Evolutionary conservation across 371 early-diverging fungal genomes (phyloP).

Genomic region (Mortierella sp.): DNA sequence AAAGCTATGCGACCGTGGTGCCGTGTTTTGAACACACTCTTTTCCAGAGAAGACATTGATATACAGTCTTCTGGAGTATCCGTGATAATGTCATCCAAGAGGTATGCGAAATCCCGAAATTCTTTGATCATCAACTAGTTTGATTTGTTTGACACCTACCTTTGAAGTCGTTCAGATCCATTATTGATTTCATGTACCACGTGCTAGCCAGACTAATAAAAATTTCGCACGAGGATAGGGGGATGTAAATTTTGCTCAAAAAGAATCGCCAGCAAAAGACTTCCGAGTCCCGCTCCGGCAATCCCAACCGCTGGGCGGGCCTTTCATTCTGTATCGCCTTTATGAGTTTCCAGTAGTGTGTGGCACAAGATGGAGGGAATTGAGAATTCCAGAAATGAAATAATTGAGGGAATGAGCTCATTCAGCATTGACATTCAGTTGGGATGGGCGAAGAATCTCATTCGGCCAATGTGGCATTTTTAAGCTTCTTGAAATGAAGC

Average conservation of each 20-base stretch:
- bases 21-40: neutral
- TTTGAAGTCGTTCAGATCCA: too few relatives aligned
- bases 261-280: constrained; percentile 4
- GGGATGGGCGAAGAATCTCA: too few relatives aligned
- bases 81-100: neutral
- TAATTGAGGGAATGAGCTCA: too few relatives aligned
- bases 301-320: neutral
- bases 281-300: constrained; percentile 11
- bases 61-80: neutral
- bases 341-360: too few relatives aligned
- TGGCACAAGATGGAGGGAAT: too few relatives aligned
- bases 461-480: too few relatives aligned
- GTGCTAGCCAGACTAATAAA: neutral
- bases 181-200: neutral
- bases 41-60: neutral
- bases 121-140: constrained; percentile 1
- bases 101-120: neutral
- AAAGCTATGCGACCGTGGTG: neutral
- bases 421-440: too few relatives aligned
- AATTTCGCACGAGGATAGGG: too few relatives aligned
- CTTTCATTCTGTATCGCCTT: too few relatives aligned
- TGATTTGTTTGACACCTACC: too few relatives aligned
- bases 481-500: too few relatives aligned
- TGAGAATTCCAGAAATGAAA: too few relatives aligned
- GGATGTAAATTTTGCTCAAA: constrained; percentile 6